phyloP scores from a whole-genome alignment of 495 filamentous ascomycete genomes.

The Neurospora sp. region DNA sequence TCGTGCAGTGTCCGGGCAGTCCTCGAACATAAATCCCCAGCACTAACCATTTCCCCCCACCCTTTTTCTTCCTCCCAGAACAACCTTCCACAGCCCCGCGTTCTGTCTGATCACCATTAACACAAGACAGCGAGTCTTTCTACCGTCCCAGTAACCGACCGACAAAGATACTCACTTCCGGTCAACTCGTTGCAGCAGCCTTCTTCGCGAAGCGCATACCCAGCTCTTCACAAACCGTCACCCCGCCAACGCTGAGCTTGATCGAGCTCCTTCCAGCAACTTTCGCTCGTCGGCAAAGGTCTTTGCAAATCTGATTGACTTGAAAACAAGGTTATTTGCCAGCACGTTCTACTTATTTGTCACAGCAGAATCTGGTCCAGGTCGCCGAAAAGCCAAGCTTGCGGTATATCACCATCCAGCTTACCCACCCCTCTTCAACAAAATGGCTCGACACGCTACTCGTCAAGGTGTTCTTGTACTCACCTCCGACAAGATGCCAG shows the following conservation, averaged over 20 bases:
- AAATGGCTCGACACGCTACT: neutral
- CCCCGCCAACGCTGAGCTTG: neutral
- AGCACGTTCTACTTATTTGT: neutral
- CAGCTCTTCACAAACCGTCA: neutral
- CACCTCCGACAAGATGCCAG: slow-evolving; percentile 3
- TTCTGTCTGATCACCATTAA: neutral
- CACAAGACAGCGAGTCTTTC: neutral
- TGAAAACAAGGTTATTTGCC: neutral
- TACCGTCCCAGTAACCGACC: neutral
- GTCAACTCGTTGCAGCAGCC: neutral
- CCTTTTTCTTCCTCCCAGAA: neutral
- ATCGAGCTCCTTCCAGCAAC: neutral
- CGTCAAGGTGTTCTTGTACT: neutral
- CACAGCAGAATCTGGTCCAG: neutral
- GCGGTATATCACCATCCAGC: neutral
- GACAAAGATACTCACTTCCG: neutral
- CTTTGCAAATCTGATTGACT: neutral
- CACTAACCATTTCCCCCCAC: neutral
- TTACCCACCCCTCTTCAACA: neutral
- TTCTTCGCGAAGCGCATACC: neutral
- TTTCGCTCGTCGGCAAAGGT: neutral
- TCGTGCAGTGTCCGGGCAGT: neutral
- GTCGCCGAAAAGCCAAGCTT: neutral
- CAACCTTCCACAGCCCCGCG: neutral
- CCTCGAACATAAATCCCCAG: neutral